Conservation (phyloP, 495 filamentous ascomycete species). For the Neurospora sp. region DNA sequence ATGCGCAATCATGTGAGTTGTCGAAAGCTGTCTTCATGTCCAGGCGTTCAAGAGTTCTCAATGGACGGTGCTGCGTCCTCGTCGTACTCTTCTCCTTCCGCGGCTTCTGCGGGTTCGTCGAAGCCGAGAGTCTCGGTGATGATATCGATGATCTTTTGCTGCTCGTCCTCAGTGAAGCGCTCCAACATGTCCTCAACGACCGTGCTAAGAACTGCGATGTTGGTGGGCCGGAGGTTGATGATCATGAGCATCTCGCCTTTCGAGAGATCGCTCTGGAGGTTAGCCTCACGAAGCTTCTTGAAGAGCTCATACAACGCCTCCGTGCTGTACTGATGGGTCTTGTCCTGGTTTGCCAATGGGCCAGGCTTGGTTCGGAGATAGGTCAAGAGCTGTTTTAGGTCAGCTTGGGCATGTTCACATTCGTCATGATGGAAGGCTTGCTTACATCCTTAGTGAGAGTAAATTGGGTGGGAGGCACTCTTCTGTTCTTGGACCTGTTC, state of each 20-base stretch:
- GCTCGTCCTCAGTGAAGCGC: constrained; percentile 33
- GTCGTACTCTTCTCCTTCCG: constrained; percentile 12
- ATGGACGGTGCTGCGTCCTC: constrained; percentile 19
- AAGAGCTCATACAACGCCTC: constrained; percentile 24
- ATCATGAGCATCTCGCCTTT: constrained; percentile 38
- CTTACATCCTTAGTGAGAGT: constrained; percentile 17
- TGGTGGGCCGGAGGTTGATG: constrained; percentile 33
- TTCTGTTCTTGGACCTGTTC: constrained; percentile 28
- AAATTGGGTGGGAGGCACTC: constrained; percentile 26
- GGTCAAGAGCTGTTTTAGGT: constrained; percentile 20
- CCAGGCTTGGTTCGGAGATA: constrained; percentile 31
- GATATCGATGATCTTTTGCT: constrained; percentile 31
- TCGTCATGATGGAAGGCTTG: background rate
- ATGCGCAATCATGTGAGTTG: constrained; percentile 26
- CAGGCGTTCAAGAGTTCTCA: constrained; percentile 16
- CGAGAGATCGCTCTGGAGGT: constrained; percentile 26
- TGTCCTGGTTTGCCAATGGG: constrained; percentile 32
- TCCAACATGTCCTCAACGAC: constrained; percentile 36
- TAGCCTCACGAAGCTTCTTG: constrained; percentile 23
- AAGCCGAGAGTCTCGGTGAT: constrained; percentile 32
- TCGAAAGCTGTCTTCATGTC: constrained; percentile 3
- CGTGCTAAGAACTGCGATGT: constrained; percentile 24
- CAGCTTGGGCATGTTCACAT: constrained; percentile 1
- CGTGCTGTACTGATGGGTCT: constrained; percentile 27
- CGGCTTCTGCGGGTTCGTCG: constrained; percentile 13